Percentiles rank a stretch among this genome's conserved stretches.
Conservation (phyloP, 495 filamentous ascomycete species). For the Talaromyces wortmannii region DNA sequence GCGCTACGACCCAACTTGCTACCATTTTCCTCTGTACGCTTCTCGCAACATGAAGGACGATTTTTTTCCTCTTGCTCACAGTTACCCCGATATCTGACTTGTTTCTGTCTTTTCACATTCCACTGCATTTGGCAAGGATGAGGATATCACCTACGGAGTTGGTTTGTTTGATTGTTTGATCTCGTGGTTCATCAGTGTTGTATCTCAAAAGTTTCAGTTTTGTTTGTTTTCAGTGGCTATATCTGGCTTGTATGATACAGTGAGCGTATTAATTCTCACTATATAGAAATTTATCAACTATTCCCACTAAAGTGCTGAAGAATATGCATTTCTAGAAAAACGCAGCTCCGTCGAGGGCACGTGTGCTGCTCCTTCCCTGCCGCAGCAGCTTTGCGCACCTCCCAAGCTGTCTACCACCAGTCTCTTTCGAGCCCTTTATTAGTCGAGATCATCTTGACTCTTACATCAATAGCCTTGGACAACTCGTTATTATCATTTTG, state of each 20-base stretch:
- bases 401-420: background rate
- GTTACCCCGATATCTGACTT: conserved; percentile 36
- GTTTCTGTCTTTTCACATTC: conserved; percentile 26
- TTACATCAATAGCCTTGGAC: background rate
- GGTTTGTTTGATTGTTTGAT: background rate
- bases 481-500: background rate
- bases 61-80: conserved; percentile 12
- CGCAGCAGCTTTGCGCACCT: background rate
- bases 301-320: background rate
- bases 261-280: background rate
- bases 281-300: background rate
- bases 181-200: background rate
- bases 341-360: too few species aligned
- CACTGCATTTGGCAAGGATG: conserved; percentile 24
- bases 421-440: background rate
- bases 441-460: background rate
- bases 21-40: background rate
- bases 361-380: background rate
- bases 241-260: background rate
- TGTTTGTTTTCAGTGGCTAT: background rate
- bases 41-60: background rate
- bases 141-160: conserved; percentile 24
- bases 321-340: background rate
- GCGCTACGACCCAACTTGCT: background rate
- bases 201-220: background rate